Evolutionary conservation across 2,329 filamentous ascomycete species (phyloP), one percentile per base, ranked within the genome.

Genomic region (Fusarium euwallaceae): DNA sequence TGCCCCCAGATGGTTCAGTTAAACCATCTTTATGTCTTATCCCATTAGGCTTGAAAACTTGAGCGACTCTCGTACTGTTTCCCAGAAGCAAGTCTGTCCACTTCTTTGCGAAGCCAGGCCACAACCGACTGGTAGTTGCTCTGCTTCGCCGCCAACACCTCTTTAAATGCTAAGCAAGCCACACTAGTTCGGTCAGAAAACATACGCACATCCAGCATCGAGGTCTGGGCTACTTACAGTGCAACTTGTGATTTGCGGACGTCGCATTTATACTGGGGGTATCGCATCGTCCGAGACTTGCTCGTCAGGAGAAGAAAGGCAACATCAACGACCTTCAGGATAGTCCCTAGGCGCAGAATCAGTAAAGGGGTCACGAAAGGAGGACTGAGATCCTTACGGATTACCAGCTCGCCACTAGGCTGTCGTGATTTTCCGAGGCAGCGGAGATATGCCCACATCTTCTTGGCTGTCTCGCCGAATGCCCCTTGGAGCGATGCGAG

Each of bases 391-490:
- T 14, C 83, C 90, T 82, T 83, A 92, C 91, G 88, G 85, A 86
- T 92, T 36, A 96, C 83, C n/a, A 97, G 82, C 34, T 80, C 82
- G 4, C 86, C 80, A 8, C 86, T 82, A 3, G 93, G 93, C 73
- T 89, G 90, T 76, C 88, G 89, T 6, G 79, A 77, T 37, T 78
- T 80, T 2, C 89, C 86, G 36, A 98, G 85, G 68, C 90, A 91
- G 9, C 87, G 85, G 8, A 85, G 81, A 74, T 92, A 92, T 0
- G 88, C 88, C 87, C 88, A 91, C 85, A 90, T 89, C 84, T 96
- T 97, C 84, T 90, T 91, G 10, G 94, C 95, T 8, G 93, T 92
- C 81, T 97, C 94, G 20, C 86, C 78, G 78, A 98, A 96, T 36
- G 91, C 91, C n/a, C 88, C 87, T 78, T 92, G 90, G 4, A 98